These are phyloP conservation scores for Ophiocordyceps unilateralis DNA, from an alignment of 2,329 filamentous ascomycete genomes.

Conservation along the genomic window DNA sequence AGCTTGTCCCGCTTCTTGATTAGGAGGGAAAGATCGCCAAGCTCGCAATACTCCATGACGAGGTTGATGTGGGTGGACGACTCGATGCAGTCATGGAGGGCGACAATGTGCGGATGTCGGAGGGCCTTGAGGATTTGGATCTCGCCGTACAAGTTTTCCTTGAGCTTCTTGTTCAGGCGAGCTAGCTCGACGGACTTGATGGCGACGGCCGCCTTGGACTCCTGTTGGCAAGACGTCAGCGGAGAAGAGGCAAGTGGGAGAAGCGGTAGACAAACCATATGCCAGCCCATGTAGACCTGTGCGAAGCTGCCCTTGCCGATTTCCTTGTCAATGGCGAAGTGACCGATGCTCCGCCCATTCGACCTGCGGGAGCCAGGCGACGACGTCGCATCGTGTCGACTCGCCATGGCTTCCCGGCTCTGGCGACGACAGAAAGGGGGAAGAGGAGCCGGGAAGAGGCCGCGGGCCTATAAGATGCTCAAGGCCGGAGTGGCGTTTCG, in stretches of 20 bases:
- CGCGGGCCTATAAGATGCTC: slow-evolving; percentile 19
- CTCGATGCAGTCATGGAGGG: slow-evolving; percentile 87
- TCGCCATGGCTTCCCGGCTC: slow-evolving; percentile 20
- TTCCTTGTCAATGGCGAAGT: slow-evolving; percentile 69
- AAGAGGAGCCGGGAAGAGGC: slow-evolving; percentile 14
- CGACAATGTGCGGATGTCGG: slow-evolving; percentile 91
- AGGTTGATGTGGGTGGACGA: slow-evolving; percentile 79
- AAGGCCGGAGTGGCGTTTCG: slow-evolving; percentile 15
- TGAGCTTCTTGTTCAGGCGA: slow-evolving; percentile 88
- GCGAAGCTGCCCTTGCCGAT: slow-evolving; percentile 98
- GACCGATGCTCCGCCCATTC: slow-evolving; percentile 36
- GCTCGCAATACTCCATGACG: slow-evolving; percentile 95
- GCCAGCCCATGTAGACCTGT: slow-evolving; percentile 75
- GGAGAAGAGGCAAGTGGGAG: background rate
- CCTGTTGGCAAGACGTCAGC: slow-evolving; percentile 31
- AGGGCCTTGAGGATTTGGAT: slow-evolving; percentile 90
- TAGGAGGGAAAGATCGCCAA: slow-evolving; percentile 86
- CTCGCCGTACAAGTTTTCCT: slow-evolving; percentile 88
- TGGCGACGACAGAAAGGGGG: slow-evolving; percentile 14
- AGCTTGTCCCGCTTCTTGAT: slow-evolving; percentile 87
- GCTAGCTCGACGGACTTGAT: slow-evolving; percentile 91
- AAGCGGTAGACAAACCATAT: slow-evolving; percentile 40
- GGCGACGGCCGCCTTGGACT: slow-evolving; percentile 66
- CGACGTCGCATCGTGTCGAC: slow-evolving; percentile 19
- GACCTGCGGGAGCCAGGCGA: slow-evolving; percentile 16